Percentiles rank a stretch among this genome's conserved stretches.
Evolutionary conservation across 2,329 filamentous ascomycete species (phyloP).

Genomic region (Westerdykella ornata): DNA sequence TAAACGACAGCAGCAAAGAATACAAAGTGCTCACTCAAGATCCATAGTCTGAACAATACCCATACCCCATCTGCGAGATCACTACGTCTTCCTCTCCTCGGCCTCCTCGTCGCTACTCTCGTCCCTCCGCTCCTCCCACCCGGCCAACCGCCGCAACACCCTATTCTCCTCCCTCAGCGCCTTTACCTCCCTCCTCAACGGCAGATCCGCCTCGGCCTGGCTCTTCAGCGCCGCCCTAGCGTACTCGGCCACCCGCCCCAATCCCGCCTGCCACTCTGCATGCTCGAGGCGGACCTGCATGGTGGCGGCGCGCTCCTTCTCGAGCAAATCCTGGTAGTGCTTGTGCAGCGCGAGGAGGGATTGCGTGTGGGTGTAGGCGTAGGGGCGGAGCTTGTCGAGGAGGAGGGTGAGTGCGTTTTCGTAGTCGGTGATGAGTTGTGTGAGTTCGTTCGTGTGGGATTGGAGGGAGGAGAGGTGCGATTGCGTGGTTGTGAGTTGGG

Average conservation of each 20-base stretch:
- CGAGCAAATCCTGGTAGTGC: constrained; percentile 43
- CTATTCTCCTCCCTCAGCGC: constrained; percentile 45
- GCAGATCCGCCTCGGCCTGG: constrained; percentile 34
- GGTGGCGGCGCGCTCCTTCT: constrained; percentile 39
- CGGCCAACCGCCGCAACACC: constrained; percentile 40
- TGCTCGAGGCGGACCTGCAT: constrained; percentile 44
- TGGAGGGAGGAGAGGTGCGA: constrained; percentile 20
- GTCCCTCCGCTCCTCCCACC: constrained; percentile 41
- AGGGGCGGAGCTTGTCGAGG: constrained; percentile 34
- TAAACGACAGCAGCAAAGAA: no score
- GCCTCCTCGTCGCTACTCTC: constrained; percentile 39
- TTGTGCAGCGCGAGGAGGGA: constrained; percentile 42
- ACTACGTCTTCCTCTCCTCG: constrained; percentile 7
- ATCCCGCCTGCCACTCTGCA: constrained; percentile 44
- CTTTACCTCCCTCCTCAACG: constrained; percentile 35
- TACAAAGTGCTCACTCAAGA: no score
- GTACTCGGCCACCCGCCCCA: constrained; percentile 40
- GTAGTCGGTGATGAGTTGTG: constrained; percentile 36
- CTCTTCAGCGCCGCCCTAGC: constrained; percentile 37
- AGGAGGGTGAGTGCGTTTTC: constrained; percentile 37
- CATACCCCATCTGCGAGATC: neutral
- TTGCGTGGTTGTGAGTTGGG: constrained; percentile 27
- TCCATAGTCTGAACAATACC: no score
- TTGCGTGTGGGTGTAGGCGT: constrained; percentile 38
- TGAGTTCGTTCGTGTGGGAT: constrained; percentile 21